These are phyloP conservation scores for Exserohilum rostratum DNA, from an alignment of 2,329 filamentous ascomycete genomes.

Conservation along the genomic window DNA sequence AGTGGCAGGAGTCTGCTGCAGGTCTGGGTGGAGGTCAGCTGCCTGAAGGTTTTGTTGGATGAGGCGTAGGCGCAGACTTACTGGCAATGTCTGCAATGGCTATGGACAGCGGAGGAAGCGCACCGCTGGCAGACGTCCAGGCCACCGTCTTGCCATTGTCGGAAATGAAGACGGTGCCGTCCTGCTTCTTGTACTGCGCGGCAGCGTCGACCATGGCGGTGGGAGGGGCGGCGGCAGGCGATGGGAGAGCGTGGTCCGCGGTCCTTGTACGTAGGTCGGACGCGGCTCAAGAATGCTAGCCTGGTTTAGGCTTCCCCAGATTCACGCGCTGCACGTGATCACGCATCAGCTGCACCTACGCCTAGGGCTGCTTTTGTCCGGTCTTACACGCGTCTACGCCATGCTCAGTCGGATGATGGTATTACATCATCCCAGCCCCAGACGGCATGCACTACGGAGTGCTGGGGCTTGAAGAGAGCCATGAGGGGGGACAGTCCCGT, in stretches of 20 bases:
- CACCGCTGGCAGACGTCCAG: slow-evolving; percentile 75
- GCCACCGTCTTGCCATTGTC: slow-evolving; percentile 74
- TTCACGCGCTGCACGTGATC: slow-evolving; percentile 19
- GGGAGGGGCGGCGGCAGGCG: slow-evolving; percentile 11
- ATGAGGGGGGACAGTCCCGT: not conserved
- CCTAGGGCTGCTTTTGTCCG: not conserved
- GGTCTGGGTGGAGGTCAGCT: slow-evolving; percentile 61
- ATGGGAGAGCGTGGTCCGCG: not conserved
- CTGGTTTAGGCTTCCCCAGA: slow-evolving; percentile 21
- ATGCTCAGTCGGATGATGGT: not conserved
- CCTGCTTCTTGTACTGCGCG: slow-evolving; percentile 87
- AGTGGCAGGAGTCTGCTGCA: slow-evolving; percentile 92
- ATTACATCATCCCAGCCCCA: too few species aligned
- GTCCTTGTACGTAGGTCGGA: not conserved
- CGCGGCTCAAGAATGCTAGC: slow-evolving; percentile 14
- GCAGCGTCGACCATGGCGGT: slow-evolving; percentile 46
- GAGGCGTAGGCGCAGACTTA: slow-evolving; percentile 53
- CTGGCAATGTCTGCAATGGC: slow-evolving; percentile 80
- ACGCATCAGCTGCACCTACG: slow-evolving; percentile 5
- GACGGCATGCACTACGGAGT: not conserved
- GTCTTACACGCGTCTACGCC: not conserved
- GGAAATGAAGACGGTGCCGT: slow-evolving; percentile 80
- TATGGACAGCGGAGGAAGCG: slow-evolving; percentile 71
- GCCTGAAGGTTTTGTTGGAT: slow-evolving; percentile 4
- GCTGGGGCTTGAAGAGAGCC: not conserved